A percentile compares a stretch with the other conserved stretches of the same genome.
Evolutionary conservation across 192 early-diverging fungal species (phyloP).

Genomic region (Linnemannia schmuckeri): DNA sequence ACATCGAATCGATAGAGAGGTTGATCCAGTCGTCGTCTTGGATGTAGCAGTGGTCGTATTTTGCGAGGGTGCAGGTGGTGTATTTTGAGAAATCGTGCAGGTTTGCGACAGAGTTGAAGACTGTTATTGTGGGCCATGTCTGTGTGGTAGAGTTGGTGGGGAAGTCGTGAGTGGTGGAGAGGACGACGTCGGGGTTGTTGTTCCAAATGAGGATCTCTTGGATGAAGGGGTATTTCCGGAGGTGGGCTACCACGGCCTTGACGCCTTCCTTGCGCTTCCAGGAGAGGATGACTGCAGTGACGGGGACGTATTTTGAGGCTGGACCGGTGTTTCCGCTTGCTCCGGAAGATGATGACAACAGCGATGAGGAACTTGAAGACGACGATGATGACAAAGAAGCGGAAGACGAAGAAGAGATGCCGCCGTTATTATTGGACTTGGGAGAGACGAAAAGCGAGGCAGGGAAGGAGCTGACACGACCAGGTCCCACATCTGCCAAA

Average conservation of each 20-base stretch:
- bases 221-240: slow-evolving; percentile 63
- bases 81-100: slow-evolving; percentile 67
- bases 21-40: slow-evolving; percentile 72
- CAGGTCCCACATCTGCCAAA: slow-evolving; percentile 29
- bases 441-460: slow-evolving; percentile 21
- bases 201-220: slow-evolving; percentile 66
- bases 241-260: slow-evolving; percentile 57
- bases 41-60: slow-evolving; percentile 68
- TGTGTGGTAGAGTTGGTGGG: background rate
- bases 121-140: slow-evolving; percentile 23
- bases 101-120: slow-evolving; percentile 65
- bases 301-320: slow-evolving; percentile 47
- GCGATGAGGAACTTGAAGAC: background rate
- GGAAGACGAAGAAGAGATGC: background rate
- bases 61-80: slow-evolving; percentile 65
- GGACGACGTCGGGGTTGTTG: slow-evolving; percentile 46
- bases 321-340: background rate
- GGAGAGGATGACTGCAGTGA: slow-evolving; percentile 62
- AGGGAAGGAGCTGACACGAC: slow-evolving; percentile 37
- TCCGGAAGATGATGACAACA: background rate
- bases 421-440: background rate
- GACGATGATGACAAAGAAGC: background rate
- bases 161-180: slow-evolving; percentile 28
- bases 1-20: slow-evolving; percentile 64
- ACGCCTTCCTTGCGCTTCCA: slow-evolving; percentile 59